A percentile compares a stretch with the other conserved stretches of the same genome.
These are phyloP conservation scores for Ceriops zippeliana DNA, from an alignment of 345 rosid species.

Conservation along the genomic window DNA sequence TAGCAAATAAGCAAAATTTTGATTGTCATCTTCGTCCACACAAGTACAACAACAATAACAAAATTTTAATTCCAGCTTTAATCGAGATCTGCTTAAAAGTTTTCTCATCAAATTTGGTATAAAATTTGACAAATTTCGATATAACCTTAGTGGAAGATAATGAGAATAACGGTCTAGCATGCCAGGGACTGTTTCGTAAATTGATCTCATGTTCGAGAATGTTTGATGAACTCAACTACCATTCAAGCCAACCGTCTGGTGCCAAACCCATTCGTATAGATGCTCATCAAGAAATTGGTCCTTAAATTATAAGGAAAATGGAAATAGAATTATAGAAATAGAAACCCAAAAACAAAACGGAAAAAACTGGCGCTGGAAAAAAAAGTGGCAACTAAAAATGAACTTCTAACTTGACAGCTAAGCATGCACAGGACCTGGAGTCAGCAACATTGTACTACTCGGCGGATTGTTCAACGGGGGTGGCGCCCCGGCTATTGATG, in stretches of 20 bases:
- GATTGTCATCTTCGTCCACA: no score
- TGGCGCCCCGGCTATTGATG: constrained; percentile 29
- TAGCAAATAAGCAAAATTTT: no score
- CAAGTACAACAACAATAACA: no score
- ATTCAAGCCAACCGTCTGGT: not conserved
- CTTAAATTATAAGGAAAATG: not conserved
- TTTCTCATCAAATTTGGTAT: no score
- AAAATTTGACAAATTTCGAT: no score
- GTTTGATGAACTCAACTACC: not conserved
- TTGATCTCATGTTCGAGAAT: not conserved
- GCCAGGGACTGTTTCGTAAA: not conserved
- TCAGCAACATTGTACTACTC: constrained; percentile 30
- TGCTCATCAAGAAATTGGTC: constrained; percentile 3
- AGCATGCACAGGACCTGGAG: constrained; percentile 66
- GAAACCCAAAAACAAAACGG: not conserved
- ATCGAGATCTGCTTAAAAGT: no score
- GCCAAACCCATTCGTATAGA: constrained; percentile 9
- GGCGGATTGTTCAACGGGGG: constrained; percentile 61
- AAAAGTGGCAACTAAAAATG: not conserved
- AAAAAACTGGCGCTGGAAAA: constrained; percentile 12
- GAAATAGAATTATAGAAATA: not conserved
- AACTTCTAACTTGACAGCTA: constrained; percentile 22
- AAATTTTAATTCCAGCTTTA: no score
- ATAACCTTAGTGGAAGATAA: no score
- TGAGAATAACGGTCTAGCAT: not conserved